A percentile compares a stretch with the other conserved stretches of the same genome.
Conservation (phyloP, 352 stramenopile genomes). For the Globisporangium middletonii region DNA sequence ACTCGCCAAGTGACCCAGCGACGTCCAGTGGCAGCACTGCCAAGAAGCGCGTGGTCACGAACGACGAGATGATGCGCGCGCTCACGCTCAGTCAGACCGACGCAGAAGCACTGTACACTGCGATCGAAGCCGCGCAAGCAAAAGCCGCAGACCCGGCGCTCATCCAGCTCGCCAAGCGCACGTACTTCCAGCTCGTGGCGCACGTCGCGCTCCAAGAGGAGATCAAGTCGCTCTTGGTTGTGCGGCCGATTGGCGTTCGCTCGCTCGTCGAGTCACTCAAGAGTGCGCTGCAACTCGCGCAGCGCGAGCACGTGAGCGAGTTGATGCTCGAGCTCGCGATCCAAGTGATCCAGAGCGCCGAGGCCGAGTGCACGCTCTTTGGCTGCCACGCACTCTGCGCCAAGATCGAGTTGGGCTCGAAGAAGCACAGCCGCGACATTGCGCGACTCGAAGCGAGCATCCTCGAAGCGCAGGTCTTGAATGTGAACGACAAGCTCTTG, state of each 20-base stretch:
- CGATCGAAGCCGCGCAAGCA: conserved; percentile 52
- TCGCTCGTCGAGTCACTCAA: conserved; percentile 65
- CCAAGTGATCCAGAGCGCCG: conserved; percentile 63
- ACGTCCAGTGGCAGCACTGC: not conserved
- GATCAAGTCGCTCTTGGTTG: conserved; percentile 64
- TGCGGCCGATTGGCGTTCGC: conserved; percentile 64
- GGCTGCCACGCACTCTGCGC: conserved; percentile 58
- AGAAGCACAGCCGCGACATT: conserved; percentile 48
- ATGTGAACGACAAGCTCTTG: conserved; percentile 58
- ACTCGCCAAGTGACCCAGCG: not conserved
- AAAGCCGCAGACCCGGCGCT: conserved; percentile 56
- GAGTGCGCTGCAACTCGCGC: conserved; percentile 38
- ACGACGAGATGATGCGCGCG: conserved; percentile 36
- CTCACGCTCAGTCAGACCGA: conserved; percentile 61
- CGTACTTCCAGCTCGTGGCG: conserved; percentile 65
- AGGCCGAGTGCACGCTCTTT: conserved; percentile 80
- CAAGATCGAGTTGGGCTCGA: conserved; percentile 52
- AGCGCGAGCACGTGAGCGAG: conserved; percentile 36
- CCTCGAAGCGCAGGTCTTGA: conserved; percentile 32
- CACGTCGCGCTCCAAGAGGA: conserved; percentile 73
- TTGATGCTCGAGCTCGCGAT: conserved; percentile 52
- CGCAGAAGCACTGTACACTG: conserved; percentile 70
- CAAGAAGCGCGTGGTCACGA: conserved; percentile 16
- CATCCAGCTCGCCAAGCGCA: conserved; percentile 41
- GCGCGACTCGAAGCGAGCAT: conserved; percentile 61